Evolutionary conservation across 129 eudicot genomes (phyloP).

Genomic region (Solidago caesia): DNA sequence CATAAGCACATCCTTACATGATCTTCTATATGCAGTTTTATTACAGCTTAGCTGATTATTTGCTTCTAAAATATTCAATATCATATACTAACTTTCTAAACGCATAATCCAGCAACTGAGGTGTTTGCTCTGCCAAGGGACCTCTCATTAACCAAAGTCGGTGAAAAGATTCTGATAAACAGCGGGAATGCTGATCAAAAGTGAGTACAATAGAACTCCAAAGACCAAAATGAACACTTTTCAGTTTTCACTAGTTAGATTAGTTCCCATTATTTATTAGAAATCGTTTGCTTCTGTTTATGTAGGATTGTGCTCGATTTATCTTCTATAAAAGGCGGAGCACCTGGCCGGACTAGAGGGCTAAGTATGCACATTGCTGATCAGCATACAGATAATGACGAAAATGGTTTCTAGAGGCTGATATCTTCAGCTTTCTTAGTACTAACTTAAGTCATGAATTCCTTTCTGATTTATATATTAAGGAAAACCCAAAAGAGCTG

Average conservation of each 20-base stretch:
- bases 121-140: slow-evolving; percentile 47
- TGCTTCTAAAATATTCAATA: neutral
- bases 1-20: neutral
- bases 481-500: slow-evolving; percentile 24
- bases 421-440: slow-evolving; percentile 17
- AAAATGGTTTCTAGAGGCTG: slow-evolving; percentile 28
- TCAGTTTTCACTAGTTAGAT: neutral
- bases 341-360: slow-evolving; percentile 81
- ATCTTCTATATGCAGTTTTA: neutral
- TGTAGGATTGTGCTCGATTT: slow-evolving; percentile 68
- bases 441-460: slow-evolving; percentile 29
- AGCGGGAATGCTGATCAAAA: slow-evolving; percentile 31
- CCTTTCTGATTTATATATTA: neutral
- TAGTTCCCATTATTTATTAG: neutral
- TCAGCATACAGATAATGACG: slow-evolving; percentile 11
- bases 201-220: slow-evolving; percentile 18
- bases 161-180: slow-evolving; percentile 54
- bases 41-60: neutral
- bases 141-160: slow-evolving; percentile 52
- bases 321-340: slow-evolving; percentile 69
- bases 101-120: slow-evolving; percentile 39
- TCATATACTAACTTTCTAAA: neutral
- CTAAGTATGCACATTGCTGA: slow-evolving; percentile 33
- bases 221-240: neutral
- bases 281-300: neutral